Evolutionary conservation across 202 grass and related monocot genomes (phyloP).

Genomic region (Schoenoplectus tabernaemontani): DNA sequence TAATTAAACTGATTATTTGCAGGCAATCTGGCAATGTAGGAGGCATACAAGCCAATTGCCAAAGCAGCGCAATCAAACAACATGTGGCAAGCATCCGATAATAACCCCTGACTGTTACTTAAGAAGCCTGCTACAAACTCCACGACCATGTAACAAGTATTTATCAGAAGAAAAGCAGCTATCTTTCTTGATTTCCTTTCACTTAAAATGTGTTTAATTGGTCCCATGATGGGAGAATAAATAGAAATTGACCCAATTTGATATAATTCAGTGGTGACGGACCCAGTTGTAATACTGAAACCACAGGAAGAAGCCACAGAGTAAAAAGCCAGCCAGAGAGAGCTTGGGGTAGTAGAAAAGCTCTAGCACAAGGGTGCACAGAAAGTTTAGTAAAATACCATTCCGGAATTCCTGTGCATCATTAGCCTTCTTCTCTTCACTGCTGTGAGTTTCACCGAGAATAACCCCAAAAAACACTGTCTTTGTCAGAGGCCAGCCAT

Average conservation of each 20-base stretch:
- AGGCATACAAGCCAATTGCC: slow-evolving; percentile 81
- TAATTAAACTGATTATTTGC: slow-evolving; percentile 85
- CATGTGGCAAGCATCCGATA: slow-evolving; percentile 96
- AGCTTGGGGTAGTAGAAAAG: slow-evolving; percentile 85
- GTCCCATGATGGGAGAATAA: slow-evolving; percentile 55
- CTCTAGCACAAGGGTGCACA: slow-evolving; percentile 72
- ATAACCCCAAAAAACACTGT: slow-evolving; percentile 58
- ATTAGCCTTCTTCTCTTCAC: slow-evolving; percentile 40
- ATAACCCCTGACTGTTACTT: slow-evolving; percentile 89
- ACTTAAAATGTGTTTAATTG: slow-evolving; percentile 71
- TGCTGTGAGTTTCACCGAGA: slow-evolving; percentile 28
- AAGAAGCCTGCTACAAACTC: slow-evolving; percentile 81
- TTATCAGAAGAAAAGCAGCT: slow-evolving; percentile 77
- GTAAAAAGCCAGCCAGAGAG: slow-evolving; percentile 53
- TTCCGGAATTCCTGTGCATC: slow-evolving; percentile 36
- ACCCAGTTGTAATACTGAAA: slow-evolving; percentile 47
- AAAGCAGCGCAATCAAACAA: slow-evolving; percentile 91
- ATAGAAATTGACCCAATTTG: slow-evolving; percentile 51
- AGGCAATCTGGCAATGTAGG: slow-evolving; percentile 78
- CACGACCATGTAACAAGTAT: slow-evolving; percentile 89
- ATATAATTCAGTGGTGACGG: slow-evolving; percentile 35
- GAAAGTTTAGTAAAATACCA: slow-evolving; percentile 58
- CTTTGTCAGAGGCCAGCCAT: slow-evolving; percentile 68
- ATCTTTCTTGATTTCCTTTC: slow-evolving; percentile 86
- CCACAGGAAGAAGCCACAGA: slow-evolving; percentile 70